A percentile compares a stretch with the other conserved stretches of the same genome.
phyloP scores from a whole-genome alignment of 148 eudicot genomes.

The Rhododendron ovatum region DNA sequence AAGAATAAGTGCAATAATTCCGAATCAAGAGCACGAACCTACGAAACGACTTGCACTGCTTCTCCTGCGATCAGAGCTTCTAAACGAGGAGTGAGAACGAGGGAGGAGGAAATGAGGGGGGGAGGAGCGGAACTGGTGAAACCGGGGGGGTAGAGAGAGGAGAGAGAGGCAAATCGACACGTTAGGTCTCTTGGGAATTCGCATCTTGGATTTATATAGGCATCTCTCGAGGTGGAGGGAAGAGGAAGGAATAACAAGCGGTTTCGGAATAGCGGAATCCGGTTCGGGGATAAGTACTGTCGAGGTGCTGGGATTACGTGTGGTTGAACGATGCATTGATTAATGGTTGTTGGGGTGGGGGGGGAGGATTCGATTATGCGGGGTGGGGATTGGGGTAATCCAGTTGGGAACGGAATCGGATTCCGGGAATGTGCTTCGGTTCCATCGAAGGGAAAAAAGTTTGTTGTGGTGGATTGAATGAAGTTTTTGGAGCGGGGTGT shows the following conservation, averaged over 20 bases:
- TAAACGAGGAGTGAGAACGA: background rate
- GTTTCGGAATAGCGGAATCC: background rate
- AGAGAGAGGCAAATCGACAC: conserved; percentile 3
- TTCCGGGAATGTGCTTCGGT: background rate
- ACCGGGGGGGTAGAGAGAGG: background rate
- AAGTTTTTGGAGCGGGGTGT: background rate
- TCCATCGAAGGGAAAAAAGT: background rate
- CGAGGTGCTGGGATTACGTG: background rate
- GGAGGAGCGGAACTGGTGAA: background rate
- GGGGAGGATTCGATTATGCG: background rate
- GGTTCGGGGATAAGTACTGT: conserved; percentile 1
- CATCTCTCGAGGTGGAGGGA: background rate
- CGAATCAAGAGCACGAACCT: conserved; percentile 7
- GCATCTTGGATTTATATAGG: conserved; percentile 12
- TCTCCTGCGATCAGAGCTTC: background rate
- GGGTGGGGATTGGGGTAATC: background rate
- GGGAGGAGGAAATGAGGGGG: background rate
- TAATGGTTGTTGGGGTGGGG: background rate
- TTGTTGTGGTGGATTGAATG: background rate
- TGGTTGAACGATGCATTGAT: background rate
- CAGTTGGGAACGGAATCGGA: conserved; percentile 10
- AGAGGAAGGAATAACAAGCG: background rate
- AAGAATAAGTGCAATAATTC: background rate
- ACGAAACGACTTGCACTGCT: background rate
- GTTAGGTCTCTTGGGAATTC: conserved; percentile 5